Base-by-base conservation (phyloP, 2,329 filamentous ascomycete genomes). In the Mycocentrospora acerina region DNA sequence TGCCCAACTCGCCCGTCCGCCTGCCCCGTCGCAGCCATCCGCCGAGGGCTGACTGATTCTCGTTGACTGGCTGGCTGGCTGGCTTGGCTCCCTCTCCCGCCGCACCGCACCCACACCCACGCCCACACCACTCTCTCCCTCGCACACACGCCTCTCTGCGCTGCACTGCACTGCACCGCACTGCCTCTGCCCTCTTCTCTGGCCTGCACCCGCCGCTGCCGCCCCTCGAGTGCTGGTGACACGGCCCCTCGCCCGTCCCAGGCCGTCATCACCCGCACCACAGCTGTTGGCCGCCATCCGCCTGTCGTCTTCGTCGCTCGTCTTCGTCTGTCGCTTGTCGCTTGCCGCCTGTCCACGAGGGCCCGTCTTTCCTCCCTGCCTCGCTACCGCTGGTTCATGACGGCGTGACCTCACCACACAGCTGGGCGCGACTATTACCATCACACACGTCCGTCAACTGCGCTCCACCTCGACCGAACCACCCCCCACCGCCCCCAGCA, bases 131-230 rank as follows among this genome's bases (percentile, higher is more conserved):
- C 42, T 40, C 33, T 33, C 48, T 43, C 38, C 36, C 29, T 35
- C 32, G 25, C 31, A 14, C 24, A 19, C 16, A 30, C 36, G 28
- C 32, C 29, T 24, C 16, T 6, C 36, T 19, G 22, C 32, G 18
- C 36, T 30, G 5, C 24, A n/a, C 39, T 35, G 25, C 24, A 29
- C 37, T 29, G 28, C 40, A 26, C 44, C 18, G 49, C 51, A 42
- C 46, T 46, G 44, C 44, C 46, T 28, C n/a, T 25, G 36, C 33
- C 37, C 31, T 47, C 35, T 27, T 41, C 40, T 46, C 55, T 60
- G 47, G 57, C 57, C 48, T 62, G 58, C 60, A 61, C 56, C 59
- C 55, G 56, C 55, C 51, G 39, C 50, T 47, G 51, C 60, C 59
- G 59, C 45, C 59, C 60, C 58, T 48, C 41, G 43, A 40, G 42